A percentile compares a stretch with the other conserved stretches of the same genome.
Conservation (phyloP, 169 alveolate genomes). For the Eimeria acervulina region DNA sequence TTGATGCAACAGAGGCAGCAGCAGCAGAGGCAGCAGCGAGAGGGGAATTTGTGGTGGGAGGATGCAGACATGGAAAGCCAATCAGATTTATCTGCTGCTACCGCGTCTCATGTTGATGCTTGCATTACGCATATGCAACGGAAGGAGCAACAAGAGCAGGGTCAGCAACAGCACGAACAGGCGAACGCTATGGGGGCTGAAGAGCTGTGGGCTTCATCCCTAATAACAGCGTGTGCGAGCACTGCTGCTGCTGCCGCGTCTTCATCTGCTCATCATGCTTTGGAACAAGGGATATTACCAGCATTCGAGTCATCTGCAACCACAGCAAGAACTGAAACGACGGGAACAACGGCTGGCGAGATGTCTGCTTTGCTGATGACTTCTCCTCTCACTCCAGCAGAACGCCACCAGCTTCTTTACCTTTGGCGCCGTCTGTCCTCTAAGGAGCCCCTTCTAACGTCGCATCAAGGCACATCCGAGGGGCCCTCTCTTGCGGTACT, state of each 20-base stretch:
- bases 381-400: constrained; percentile 31
- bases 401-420: constrained; percentile 12
- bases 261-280: neutral
- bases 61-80: constrained; percentile 27
- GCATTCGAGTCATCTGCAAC: neutral
- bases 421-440: constrained; percentile 53
- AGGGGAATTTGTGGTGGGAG: constrained; percentile 62
- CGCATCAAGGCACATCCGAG: neutral
- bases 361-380: neutral
- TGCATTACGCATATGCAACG: neutral
- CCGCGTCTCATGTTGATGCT: neutral
- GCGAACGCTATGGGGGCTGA: neutral
- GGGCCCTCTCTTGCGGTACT: constrained; percentile 52
- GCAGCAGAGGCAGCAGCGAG: constrained; percentile 27
- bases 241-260: neutral
- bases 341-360: neutral
- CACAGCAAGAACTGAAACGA: neutral
- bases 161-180: neutral
- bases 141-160: neutral
- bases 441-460: neutral
- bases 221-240: neutral
- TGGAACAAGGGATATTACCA: neutral
- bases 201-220: neutral
- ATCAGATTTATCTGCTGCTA: neutral
- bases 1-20: constrained; percentile 30